Percentiles rank a stretch among this genome's conserved stretches.
Evolutionary conservation across 768 basidiomycete species (phyloP).

Genomic region (Boletus reticulatus): DNA sequence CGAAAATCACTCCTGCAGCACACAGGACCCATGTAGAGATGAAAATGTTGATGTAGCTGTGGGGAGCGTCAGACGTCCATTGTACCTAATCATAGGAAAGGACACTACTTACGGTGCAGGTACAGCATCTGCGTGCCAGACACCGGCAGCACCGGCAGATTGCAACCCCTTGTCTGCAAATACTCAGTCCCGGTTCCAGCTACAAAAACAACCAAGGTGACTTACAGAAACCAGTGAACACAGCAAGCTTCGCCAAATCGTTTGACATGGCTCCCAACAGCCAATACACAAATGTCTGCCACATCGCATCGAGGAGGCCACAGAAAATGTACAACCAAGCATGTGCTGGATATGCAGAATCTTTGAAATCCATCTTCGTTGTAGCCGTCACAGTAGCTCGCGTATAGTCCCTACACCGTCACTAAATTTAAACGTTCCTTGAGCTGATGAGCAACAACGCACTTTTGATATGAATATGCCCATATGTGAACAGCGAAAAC

Average conservation of each 20-base stretch:
- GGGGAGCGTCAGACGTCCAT: neutral
- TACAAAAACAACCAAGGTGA: constrained; percentile 8
- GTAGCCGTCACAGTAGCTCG: constrained; percentile 40
- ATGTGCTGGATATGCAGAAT: constrained; percentile 51
- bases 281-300: constrained; percentile 85
- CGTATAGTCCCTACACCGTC: constrained; percentile 50
- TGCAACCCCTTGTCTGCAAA: constrained; percentile 67
- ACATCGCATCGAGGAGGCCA: constrained; percentile 77
- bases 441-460: constrained; percentile 16
- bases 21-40: constrained; percentile 74
- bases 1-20: constrained; percentile 58
- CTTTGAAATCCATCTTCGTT: constrained; percentile 58
- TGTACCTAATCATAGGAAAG: neutral
- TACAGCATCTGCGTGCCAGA: constrained; percentile 70
- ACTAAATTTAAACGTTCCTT: neutral
- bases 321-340: constrained; percentile 69
- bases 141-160: constrained; percentile 71
- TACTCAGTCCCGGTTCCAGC: neutral
- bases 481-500: constrained; percentile 72
- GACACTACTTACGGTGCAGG: constrained; percentile 50
- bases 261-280: constrained; percentile 86
- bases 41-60: constrained; percentile 66
- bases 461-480: constrained; percentile 78
- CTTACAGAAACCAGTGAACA: constrained; percentile 81
- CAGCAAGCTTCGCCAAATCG: constrained; percentile 73